Evolutionary conservation across 441 rosid species (phyloP).

Genomic region (Erodium chrysanthum): DNA sequence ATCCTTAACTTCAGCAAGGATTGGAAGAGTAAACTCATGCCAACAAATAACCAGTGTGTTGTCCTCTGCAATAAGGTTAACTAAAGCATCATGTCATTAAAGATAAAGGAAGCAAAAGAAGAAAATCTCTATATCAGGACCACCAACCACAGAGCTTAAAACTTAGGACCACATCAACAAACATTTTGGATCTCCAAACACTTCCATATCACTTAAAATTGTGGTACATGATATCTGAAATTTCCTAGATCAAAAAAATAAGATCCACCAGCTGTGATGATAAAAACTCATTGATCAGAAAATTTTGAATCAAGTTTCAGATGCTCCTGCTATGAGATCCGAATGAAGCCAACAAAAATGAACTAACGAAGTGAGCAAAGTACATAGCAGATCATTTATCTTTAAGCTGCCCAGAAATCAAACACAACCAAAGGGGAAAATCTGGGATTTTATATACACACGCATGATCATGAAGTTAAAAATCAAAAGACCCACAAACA

Average conservation of each 20-base stretch:
- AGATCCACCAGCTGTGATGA: not conserved
- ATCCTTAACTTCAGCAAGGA: not conserved
- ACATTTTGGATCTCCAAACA: not conserved
- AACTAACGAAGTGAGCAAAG: too few relatives aligned
- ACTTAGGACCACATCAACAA: not conserved
- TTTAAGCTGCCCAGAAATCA: not conserved
- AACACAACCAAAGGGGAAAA: not conserved
- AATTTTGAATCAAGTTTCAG: not conserved
- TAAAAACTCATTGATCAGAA: not conserved
- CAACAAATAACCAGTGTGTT: not conserved
- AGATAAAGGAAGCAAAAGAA: not conserved
- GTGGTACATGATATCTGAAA: not conserved
- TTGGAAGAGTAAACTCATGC: not conserved
- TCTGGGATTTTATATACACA: too few relatives aligned
- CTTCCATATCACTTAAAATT: not conserved
- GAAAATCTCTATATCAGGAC: not conserved
- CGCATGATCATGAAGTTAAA: not conserved
- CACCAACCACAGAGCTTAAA: not conserved
- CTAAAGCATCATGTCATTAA: not conserved
- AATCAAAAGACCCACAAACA: not conserved
- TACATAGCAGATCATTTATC: too few relatives aligned
- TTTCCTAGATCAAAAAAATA: not conserved
- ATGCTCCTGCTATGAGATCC: not conserved
- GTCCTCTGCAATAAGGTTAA: not conserved
- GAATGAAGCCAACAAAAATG: too few relatives aligned